Percentiles rank a stretch among this genome's conserved stretches.
These are phyloP conservation scores for Aspergillus saccharolyticus DNA, from an alignment of 495 filamentous ascomycete genomes.

Conservation along the genomic window DNA sequence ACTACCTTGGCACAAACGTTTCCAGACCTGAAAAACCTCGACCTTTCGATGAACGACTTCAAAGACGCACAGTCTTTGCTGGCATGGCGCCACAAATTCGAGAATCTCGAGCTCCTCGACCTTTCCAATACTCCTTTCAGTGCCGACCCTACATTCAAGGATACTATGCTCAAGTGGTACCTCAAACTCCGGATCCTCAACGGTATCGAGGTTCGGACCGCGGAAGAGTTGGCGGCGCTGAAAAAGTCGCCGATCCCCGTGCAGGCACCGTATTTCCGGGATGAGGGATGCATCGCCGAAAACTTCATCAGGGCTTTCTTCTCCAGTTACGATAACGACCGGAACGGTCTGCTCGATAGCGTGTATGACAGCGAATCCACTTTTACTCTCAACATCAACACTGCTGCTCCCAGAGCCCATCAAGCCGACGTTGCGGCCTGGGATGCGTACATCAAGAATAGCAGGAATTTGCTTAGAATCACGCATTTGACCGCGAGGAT, in stretches of 20 bases:
- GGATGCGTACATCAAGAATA: constrained; percentile 72
- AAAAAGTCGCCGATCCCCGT: constrained; percentile 63
- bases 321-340: constrained; percentile 66
- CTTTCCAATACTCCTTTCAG: constrained; percentile 71
- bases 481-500: constrained; percentile 52
- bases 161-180: constrained; percentile 76
- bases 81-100: constrained; percentile 73
- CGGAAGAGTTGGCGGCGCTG: constrained; percentile 54
- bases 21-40: constrained; percentile 76
- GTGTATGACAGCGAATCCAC: constrained; percentile 74
- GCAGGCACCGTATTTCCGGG: constrained; percentile 63
- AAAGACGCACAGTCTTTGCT: constrained; percentile 51
- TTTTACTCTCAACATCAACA: constrained; percentile 75
- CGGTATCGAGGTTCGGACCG: constrained; percentile 62
- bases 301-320: constrained; percentile 75
- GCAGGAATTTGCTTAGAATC: constrained; percentile 73
- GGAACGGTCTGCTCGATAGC: constrained; percentile 51
- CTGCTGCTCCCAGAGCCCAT: constrained; percentile 51
- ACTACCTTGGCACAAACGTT: constrained; percentile 68
- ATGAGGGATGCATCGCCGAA: constrained; percentile 68
- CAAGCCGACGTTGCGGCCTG: constrained; percentile 47
- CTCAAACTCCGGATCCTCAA: constrained; percentile 71
- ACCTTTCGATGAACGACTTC: constrained; percentile 76
- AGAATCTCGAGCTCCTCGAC: constrained; percentile 69
- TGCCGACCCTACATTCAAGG: constrained; percentile 54